These are phyloP conservation scores for Oryza rufipogon DNA, from an alignment of 176 grass and related monocot genomes.

Conservation along the genomic window DNA sequence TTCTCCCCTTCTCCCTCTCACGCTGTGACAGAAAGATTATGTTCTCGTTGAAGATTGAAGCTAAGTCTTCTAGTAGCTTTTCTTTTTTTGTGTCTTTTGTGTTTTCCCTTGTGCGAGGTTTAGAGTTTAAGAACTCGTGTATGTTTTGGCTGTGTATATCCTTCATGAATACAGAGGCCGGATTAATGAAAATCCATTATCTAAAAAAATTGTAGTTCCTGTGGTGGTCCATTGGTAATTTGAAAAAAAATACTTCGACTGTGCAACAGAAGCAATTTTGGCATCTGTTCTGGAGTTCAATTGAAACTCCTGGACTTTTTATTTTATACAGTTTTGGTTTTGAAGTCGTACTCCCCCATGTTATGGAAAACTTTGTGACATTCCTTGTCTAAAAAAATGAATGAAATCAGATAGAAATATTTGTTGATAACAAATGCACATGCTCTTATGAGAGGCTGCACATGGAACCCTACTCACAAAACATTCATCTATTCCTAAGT, in stretches of 20 bases:
- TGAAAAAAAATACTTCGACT: conserved; percentile 1
- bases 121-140: no score
- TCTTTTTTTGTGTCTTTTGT: no score
- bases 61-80: no score
- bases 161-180: no score
- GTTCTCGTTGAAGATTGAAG: no score
- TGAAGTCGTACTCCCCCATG: neutral
- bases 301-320: neutral
- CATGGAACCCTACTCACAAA: conserved; percentile 4
- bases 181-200: no score
- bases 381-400: neutral
- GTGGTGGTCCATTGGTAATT: neutral
- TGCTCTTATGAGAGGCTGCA: neutral
- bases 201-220: neutral
- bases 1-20: no score
- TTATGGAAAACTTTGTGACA: neutral
- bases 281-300: neutral
- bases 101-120: no score
- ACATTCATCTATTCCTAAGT: conserved; percentile 22
- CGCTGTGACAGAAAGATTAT: no score
- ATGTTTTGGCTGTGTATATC: no score
- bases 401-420: neutral
- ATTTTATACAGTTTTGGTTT: neutral
- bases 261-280: conserved; percentile 9
- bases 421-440: neutral